Conservation (phyloP, 2,329 filamentous ascomycete genomes). For the Nectriaceae sp. region DNA sequence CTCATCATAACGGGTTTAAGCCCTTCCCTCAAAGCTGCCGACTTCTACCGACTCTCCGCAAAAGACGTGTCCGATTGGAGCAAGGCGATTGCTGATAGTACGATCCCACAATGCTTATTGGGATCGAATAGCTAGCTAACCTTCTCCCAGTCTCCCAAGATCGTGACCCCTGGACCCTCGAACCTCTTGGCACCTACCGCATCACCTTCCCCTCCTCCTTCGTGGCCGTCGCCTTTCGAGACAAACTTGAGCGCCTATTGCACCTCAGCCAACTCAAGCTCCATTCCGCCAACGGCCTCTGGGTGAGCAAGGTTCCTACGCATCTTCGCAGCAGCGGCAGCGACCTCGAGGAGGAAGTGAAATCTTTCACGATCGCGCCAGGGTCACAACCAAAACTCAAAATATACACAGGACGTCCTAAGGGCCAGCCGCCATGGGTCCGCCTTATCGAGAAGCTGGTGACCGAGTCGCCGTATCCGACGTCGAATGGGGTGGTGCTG, state of each 20-base stretch:
- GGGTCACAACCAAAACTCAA: slow-evolving; percentile 23
- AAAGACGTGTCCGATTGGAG: slow-evolving; percentile 70
- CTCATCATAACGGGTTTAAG: slow-evolving; percentile 62
- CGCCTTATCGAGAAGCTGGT: slow-evolving; percentile 24
- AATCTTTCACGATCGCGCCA: slow-evolving; percentile 31
- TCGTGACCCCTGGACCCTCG: slow-evolving; percentile 63
- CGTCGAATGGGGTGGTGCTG: slow-evolving; percentile 30
- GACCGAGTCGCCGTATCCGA: slow-evolving; percentile 18
- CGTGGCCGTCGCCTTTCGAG: slow-evolving; percentile 63
- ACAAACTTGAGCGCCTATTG: slow-evolving; percentile 36
- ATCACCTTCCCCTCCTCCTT: slow-evolving; percentile 64
- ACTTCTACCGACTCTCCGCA: slow-evolving; percentile 69
- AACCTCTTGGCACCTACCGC: slow-evolving; percentile 66
- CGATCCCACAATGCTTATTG: slow-evolving; percentile 1
- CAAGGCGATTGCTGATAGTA: slow-evolving; percentile 60
- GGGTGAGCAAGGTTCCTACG: slow-evolving; percentile 29
- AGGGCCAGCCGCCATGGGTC: slow-evolving; percentile 27
- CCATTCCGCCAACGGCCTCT: slow-evolving; percentile 32
- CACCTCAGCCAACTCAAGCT: slow-evolving; percentile 31
- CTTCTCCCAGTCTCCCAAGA: slow-evolving; percentile 57
- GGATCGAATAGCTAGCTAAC: neutral
- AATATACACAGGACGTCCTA: slow-evolving; percentile 20
- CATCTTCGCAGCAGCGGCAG: slow-evolving; percentile 22
- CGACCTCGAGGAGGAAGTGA: slow-evolving; percentile 25
- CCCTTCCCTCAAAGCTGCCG: slow-evolving; percentile 61